A percentile compares a stretch with the other conserved stretches of the same genome.
Evolutionary conservation across 108 stramenopile genomes (phyloP).

Genomic region (Cylindrotheca fusiformis): DNA sequence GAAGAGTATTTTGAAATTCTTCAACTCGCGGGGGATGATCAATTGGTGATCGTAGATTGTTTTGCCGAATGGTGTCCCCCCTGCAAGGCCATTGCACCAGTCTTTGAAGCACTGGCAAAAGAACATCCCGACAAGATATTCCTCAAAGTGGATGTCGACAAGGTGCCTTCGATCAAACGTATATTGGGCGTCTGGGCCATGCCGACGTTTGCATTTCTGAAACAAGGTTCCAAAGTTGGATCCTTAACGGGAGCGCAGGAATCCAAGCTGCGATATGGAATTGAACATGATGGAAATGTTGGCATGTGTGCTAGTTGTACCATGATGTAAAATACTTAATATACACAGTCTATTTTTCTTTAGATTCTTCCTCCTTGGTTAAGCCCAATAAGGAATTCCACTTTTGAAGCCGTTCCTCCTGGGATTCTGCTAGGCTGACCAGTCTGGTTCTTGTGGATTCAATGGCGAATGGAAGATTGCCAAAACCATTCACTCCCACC

Average conservation of each 20-base stretch:
- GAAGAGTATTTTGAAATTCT: slow-evolving; percentile 28
- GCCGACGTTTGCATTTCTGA: slow-evolving; percentile 55
- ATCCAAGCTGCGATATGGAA: slow-evolving; percentile 13
- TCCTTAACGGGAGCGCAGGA: slow-evolving; percentile 41
- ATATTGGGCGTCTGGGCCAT: slow-evolving; percentile 40
- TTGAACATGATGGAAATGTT: slow-evolving; percentile 32
- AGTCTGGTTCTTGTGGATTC: slow-evolving; percentile 40
- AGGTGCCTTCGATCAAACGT: slow-evolving; percentile 28
- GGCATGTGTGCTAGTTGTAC: slow-evolving; percentile 25
- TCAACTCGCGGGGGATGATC: slow-evolving; percentile 15
- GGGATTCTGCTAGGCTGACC: neutral
- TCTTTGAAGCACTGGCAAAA: slow-evolving; percentile 35
- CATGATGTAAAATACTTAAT: slow-evolving; percentile 14
- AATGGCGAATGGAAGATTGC: slow-evolving; percentile 67
- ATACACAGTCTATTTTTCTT: neutral
- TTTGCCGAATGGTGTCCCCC: slow-evolving; percentile 50
- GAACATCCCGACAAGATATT: slow-evolving; percentile 36
- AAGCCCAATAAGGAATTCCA: neutral
- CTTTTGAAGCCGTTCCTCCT: neutral
- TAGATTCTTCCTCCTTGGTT: neutral
- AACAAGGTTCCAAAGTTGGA: slow-evolving; percentile 32
- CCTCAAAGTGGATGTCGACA: slow-evolving; percentile 58
- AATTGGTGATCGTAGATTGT: slow-evolving; percentile 40
- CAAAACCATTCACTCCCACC: slow-evolving; percentile 78
- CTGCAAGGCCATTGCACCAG: slow-evolving; percentile 32